Evolutionary conservation across 345 rosid genomes (phyloP).

Genomic region (Heritiera littoralis): DNA sequence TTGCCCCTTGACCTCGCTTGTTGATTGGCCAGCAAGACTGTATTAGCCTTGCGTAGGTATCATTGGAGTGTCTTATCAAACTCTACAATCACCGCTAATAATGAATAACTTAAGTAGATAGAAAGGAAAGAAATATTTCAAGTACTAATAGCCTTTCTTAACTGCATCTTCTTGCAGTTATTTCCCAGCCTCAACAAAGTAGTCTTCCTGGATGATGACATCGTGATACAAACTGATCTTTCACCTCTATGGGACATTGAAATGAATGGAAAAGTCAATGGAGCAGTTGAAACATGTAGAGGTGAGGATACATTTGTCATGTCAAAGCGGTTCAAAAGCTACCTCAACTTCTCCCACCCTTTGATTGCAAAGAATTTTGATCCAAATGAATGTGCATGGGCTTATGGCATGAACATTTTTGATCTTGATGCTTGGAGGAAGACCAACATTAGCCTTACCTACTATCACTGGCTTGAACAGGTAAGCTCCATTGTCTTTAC

Average conservation of each 20-base stretch:
- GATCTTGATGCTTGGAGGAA: slow-evolving; percentile 91
- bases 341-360: slow-evolving; percentile 91
- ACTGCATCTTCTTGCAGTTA: slow-evolving; percentile 49
- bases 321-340: slow-evolving; percentile 86
- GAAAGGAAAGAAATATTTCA: background rate
- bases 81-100: too few species aligned
- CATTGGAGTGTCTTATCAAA: too few species aligned
- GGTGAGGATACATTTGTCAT: slow-evolving; percentile 82
- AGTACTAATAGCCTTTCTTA: background rate
- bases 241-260: slow-evolving; percentile 91
- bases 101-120: background rate
- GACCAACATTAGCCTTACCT: slow-evolving; percentile 82
- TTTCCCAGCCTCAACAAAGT: slow-evolving; percentile 88
- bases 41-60: too few species aligned
- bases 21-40: too few species aligned
- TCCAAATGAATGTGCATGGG: slow-evolving; percentile 94
- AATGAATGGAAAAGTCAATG: slow-evolving; percentile 89
- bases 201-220: slow-evolving; percentile 92
- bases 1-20: too few species aligned
- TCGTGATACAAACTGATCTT: slow-evolving; percentile 89
- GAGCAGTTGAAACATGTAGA: slow-evolving; percentile 88
- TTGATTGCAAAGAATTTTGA: slow-evolving; percentile 57
- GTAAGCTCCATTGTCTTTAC: slow-evolving; percentile 36
- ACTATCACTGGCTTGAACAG: slow-evolving; percentile 89
- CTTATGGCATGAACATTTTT: slow-evolving; percentile 95